These are phyloP conservation scores for Macrolepiota albuminosa DNA, from an alignment of 768 basidiomycete species.

Conservation along the genomic window DNA sequence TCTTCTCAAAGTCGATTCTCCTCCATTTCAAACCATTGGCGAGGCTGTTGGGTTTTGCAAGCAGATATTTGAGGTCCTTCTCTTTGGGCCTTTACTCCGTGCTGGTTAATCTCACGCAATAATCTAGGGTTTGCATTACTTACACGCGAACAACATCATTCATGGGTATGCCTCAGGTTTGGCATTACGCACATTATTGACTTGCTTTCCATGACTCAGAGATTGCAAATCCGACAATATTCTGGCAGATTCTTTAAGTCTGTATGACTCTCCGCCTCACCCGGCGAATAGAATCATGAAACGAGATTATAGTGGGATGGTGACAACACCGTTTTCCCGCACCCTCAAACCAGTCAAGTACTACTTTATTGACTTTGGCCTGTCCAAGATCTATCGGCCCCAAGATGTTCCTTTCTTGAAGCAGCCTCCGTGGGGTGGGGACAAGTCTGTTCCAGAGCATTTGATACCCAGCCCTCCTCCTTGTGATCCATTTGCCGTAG, in stretches of 20 bases:
- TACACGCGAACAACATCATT: neutral
- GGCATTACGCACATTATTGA: neutral
- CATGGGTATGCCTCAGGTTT: neutral
- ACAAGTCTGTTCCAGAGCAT: too few species aligned
- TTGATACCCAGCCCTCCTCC: too few species aligned
- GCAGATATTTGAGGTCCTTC: neutral
- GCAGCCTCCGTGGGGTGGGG: too few species aligned
- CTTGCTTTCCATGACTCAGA: neutral
- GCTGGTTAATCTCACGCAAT: neutral
- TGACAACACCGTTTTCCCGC: neutral
- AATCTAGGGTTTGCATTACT: neutral
- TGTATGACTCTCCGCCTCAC: neutral
- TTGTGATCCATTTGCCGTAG: too few species aligned
- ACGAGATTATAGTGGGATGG: neutral
- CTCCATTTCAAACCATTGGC: neutral
- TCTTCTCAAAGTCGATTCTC: constrained; percentile 4
- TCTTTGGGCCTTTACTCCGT: neutral
- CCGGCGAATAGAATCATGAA: neutral
- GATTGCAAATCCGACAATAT: neutral
- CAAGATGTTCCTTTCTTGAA: too few species aligned
- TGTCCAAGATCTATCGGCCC: too few species aligned
- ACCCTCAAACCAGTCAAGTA: too few species aligned
- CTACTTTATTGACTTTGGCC: too few species aligned
- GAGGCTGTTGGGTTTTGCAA: neutral
- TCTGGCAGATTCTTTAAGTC: neutral